A percentile compares a stretch with the other conserved stretches of the same genome.
These are phyloP conservation scores for Linderniella brevidens DNA, from an alignment of 257 asterid genomes.

Conservation along the genomic window DNA sequence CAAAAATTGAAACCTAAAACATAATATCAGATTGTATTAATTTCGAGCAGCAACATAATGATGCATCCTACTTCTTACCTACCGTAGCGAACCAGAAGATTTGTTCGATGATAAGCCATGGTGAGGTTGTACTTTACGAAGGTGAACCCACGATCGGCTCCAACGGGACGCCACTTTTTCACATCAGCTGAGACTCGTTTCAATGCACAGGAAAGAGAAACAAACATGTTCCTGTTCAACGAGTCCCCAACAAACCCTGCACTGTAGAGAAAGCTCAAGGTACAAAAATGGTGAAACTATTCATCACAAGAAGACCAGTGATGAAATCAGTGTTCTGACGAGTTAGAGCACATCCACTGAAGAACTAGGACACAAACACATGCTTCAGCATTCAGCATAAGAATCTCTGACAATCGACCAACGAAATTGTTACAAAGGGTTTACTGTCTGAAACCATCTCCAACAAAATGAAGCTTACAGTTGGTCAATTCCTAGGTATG, in stretches of 20 bases:
- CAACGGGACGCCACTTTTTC: constrained; percentile 92
- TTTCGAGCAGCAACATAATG: no score
- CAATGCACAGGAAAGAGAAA: constrained; percentile 70
- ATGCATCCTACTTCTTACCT: constrained; percentile 38
- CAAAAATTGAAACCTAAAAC: no score
- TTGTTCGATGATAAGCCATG: constrained; percentile 83
- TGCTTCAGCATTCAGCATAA: no score
- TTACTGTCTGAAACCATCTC: no score
- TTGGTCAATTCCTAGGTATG: no score
- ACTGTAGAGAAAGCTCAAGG: constrained; percentile 17
- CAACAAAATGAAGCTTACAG: no score
- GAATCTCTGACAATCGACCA: no score
- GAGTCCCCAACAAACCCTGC: constrained; percentile 99
- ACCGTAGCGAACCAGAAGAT: constrained; percentile 91
- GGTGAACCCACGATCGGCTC: constrained; percentile 94
- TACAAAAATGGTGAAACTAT: not conserved
- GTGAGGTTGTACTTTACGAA: constrained; percentile 76
- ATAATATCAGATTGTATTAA: no score
- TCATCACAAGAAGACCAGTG: not conserved
- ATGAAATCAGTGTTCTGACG: no score
- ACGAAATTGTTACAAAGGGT: no score
- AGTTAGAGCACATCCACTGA: no score
- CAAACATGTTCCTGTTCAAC: constrained; percentile 91
- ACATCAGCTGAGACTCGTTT: constrained; percentile 43
- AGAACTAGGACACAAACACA: no score